Base-by-base conservation (phyloP, 139 green algal genomes). In the Pycnococcus provasolii region DNA sequence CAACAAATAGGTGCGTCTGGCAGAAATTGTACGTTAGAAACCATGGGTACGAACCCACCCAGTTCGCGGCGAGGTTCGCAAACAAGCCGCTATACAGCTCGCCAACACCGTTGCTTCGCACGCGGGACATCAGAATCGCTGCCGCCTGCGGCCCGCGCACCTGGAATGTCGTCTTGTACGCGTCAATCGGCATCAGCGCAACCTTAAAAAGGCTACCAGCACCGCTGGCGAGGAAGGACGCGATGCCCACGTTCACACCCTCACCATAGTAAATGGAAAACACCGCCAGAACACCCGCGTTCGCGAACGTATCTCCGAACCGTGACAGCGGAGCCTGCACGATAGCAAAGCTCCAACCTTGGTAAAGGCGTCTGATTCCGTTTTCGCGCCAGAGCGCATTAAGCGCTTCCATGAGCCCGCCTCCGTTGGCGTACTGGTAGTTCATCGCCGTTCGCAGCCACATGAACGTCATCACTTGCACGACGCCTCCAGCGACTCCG, bases 151-250 rank as follows among this genome's bases (percentile, higher is more conserved):
- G 76, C 64, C 86, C 87, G 76, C 91, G 7, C 55, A 85, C 85
- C 83, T 92, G 89, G 82, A 95, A 85, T 77, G 87, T 95, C 50
- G 89, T 96, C 80, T 96, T 96, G 45, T 72, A 65, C 2, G 89
- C 86, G 62, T 96, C 89, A 53, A 96, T 72, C 1, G 89, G 89
- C 89, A 95, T 92, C 1, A 96, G 77, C 39, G 88, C 65, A 66
- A 96, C 95, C 46, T 89, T 80, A 75, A 90, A 95, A 0, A 44
- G 2, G n/a, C 71, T 87, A 4, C 87, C 89, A 0, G 73, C 70
- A 1, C 76, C 44, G 7, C 80, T 89, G 1, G 88, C 88, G 0
- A 76, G 81, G 40, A 84, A 15, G 0, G 87, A 94, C 84, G 94
- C 91, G 45, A 88, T 48, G 15, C 72, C 77, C 39, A 91, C 52